Conservation (phyloP, 345 rosid species). For the Citrus medica region DNA sequence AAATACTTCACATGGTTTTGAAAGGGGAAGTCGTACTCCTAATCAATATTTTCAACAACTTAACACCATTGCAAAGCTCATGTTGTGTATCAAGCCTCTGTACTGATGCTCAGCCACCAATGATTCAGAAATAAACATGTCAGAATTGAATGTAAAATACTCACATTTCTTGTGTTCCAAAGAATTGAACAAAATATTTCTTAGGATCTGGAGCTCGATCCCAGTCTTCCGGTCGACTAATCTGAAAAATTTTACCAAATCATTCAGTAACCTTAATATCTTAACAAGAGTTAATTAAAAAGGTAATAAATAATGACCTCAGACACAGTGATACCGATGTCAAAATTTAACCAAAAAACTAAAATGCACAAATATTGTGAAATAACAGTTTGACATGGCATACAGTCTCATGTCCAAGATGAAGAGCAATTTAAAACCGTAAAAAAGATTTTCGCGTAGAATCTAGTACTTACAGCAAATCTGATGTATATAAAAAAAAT, state of each 20-base stretch:
- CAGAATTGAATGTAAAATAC: slow-evolving; percentile 20
- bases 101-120: background rate
- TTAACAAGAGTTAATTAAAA: background rate
- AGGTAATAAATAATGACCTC: background rate
- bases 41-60: background rate
- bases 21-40: background rate
- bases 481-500: background rate
- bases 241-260: slow-evolving; percentile 46
- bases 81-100: background rate
- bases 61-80: background rate
- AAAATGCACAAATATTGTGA: background rate
- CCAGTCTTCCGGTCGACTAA: slow-evolving; percentile 86
- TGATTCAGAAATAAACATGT: background rate
- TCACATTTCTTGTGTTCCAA: slow-evolving; percentile 93
- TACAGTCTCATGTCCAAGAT: background rate
- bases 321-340: background rate
- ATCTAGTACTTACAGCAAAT: background rate
- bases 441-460: background rate
- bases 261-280: background rate
- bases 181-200: slow-evolving; percentile 79
- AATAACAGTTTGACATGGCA: background rate
- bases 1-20: background rate
- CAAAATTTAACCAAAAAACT: background rate
- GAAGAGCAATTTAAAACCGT: background rate
- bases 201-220: slow-evolving; percentile 63